A percentile compares a stretch with the other conserved stretches of the same genome.
Conservation (phyloP, 805 yeast species). For the Scheffersomyces lignosus region DNA sequence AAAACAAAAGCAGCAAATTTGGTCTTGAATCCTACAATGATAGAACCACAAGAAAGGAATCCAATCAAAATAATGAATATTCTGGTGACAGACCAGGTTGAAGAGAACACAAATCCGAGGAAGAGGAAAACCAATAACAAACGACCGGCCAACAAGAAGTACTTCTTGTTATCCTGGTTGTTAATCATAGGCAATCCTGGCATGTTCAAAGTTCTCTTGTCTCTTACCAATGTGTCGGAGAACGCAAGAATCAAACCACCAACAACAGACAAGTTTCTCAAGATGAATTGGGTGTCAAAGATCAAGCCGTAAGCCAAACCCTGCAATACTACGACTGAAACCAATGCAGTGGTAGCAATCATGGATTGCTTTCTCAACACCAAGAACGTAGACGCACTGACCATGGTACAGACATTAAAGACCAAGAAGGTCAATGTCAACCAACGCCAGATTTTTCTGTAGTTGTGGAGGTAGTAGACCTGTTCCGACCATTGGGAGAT, state of each 20-base stretch:
- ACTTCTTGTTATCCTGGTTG: slow-evolving; percentile 64
- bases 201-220: slow-evolving; percentile 61
- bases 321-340: slow-evolving; percentile 74
- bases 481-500: slow-evolving; percentile 89
- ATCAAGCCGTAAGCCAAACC: slow-evolving; percentile 87
- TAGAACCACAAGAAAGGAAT: slow-evolving; percentile 66
- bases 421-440: slow-evolving; percentile 72
- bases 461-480: slow-evolving; percentile 76
- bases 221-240: slow-evolving; percentile 81
- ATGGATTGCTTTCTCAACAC: slow-evolving; percentile 67
- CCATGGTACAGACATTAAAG: slow-evolving; percentile 67
- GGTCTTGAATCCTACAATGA: slow-evolving; percentile 90
- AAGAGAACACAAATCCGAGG: slow-evolving; percentile 81
- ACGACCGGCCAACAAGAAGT: slow-evolving; percentile 84
- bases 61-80: slow-evolving; percentile 69
- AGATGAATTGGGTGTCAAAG: slow-evolving; percentile 75
- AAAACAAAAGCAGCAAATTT: slow-evolving; percentile 76
- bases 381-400: slow-evolving; percentile 67
- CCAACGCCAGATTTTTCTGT: slow-evolving; percentile 76
- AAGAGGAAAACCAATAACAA: slow-evolving; percentile 80
- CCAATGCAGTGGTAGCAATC: slow-evolving; percentile 67
- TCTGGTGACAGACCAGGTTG: slow-evolving; percentile 68
- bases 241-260: slow-evolving; percentile 90
- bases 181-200: slow-evolving; percentile 78
- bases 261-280: slow-evolving; percentile 84